Evolutionary conservation across 441 rosid species (phyloP).

Genomic region (Adansonia madagascariensis): DNA sequence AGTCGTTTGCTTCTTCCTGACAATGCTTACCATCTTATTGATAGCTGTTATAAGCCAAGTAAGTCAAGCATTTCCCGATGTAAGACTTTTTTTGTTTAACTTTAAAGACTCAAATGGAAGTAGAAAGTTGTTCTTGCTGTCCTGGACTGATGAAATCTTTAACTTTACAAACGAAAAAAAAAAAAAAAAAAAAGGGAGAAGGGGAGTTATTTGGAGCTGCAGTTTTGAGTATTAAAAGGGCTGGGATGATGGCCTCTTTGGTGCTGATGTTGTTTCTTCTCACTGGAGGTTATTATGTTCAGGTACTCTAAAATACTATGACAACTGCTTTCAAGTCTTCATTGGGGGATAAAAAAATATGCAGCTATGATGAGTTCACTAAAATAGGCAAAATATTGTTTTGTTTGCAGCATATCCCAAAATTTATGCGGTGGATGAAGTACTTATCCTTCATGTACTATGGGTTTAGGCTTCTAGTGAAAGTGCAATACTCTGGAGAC

Average conservation of each 20-base stretch:
- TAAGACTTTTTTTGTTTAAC: background rate
- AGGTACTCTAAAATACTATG: constrained; percentile 45
- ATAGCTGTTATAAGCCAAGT: constrained; percentile 91
- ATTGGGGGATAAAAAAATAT: background rate
- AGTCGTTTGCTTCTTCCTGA: constrained; percentile 77
- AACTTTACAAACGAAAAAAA: constrained; percentile 22
- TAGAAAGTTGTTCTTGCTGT: background rate
- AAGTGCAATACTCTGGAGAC: constrained; percentile 79
- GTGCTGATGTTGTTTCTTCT: constrained; percentile 90
- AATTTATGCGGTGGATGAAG: constrained; percentile 86
- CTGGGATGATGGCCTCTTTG: constrained; percentile 90
- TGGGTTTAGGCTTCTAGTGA: constrained; percentile 81
- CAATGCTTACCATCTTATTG: constrained; percentile 64
- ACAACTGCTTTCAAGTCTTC: background rate
- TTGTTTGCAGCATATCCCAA: constrained; percentile 80
- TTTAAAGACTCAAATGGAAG: background rate
- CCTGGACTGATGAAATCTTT: background rate
- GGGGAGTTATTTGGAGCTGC: constrained; percentile 94
- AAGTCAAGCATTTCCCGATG: constrained; percentile 29
- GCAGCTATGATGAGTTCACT: constrained; percentile 1
- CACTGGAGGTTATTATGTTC: constrained; percentile 95
- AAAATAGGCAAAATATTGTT: background rate
- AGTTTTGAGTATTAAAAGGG: constrained; percentile 79
- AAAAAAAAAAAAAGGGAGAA: constrained; percentile 52
- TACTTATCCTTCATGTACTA: constrained; percentile 77